Conservation (phyloP, 306 rosid species). For the Malus fusca region DNA sequence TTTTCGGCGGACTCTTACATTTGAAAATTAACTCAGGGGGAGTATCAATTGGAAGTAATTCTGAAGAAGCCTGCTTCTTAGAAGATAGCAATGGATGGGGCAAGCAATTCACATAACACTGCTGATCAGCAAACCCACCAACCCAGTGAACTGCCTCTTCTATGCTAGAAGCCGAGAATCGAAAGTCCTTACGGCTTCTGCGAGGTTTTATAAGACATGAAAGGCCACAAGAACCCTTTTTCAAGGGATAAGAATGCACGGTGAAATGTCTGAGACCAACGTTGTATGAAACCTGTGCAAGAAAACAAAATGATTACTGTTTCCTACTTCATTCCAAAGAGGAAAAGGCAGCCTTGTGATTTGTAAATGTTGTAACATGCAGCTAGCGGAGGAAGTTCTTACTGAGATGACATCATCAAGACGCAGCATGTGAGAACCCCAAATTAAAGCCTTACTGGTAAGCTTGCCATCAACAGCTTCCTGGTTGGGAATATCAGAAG, state of each 20-base stretch:
- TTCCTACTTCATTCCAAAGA: slow-evolving; percentile 12
- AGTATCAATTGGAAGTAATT: slow-evolving; percentile 65
- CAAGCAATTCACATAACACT: slow-evolving; percentile 81
- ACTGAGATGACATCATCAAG: slow-evolving; percentile 89
- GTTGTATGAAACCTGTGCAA: slow-evolving; percentile 83
- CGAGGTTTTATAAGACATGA: slow-evolving; percentile 64
- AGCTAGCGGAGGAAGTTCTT: slow-evolving; percentile 32
- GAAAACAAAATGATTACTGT: slow-evolving; percentile 24
- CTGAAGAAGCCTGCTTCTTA: slow-evolving; percentile 96
- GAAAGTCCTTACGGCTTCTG: slow-evolving; percentile 70
- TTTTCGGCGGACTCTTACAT: slow-evolving; percentile 88
- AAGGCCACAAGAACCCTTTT: slow-evolving; percentile 67
- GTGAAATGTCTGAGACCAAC: slow-evolving; percentile 94
- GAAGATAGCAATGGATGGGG: slow-evolving; percentile 92
- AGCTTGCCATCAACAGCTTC: slow-evolving; percentile 70
- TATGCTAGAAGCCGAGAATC: slow-evolving; percentile 66
- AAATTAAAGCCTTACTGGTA: slow-evolving; percentile 77
- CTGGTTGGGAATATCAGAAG: slow-evolving; percentile 38
- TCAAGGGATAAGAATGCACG: slow-evolving; percentile 75
- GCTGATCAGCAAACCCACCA: slow-evolving; percentile 96
- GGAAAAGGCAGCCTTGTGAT: background rate
- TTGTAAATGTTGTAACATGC: slow-evolving; percentile 1
- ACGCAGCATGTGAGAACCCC: slow-evolving; percentile 72
- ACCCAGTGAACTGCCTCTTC: slow-evolving; percentile 98
- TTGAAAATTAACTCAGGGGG: slow-evolving; percentile 91